Conservation (phyloP, 176 grass and related monocot genomes). For the Carex cristatella region DNA sequence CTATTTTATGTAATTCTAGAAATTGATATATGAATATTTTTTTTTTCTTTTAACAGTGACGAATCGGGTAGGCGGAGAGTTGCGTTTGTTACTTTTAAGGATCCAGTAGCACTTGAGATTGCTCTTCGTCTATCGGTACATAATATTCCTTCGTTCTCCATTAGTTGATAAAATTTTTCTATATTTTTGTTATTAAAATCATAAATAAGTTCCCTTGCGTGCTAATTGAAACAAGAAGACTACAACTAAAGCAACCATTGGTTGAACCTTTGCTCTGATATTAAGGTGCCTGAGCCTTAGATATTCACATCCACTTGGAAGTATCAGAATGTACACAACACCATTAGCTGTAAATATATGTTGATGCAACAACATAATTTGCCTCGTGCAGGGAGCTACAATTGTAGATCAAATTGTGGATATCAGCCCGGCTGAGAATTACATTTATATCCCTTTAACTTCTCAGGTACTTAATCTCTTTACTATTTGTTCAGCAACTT, state of each 20-base stretch:
- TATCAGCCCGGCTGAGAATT: slow-evolving; percentile 83
- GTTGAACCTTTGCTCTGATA: not conserved
- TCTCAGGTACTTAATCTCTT: slow-evolving; percentile 44
- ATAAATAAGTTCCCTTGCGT: not conserved
- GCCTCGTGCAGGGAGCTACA: slow-evolving; percentile 69
- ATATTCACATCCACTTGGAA: not conserved
- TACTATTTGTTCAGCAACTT: slow-evolving; percentile 22
- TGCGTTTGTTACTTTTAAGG: slow-evolving; percentile 89
- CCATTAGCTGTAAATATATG: not conserved
- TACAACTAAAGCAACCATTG: not conserved
- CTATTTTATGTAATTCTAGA: not conserved
- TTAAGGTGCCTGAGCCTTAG: not conserved
- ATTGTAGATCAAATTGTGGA: slow-evolving; percentile 81
- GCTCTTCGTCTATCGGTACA: slow-evolving; percentile 81
- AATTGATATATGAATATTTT: not conserved
- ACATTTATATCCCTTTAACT: slow-evolving; percentile 67
- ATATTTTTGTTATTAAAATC: not conserved
- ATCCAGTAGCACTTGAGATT: slow-evolving; percentile 83
- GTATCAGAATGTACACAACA: not conserved
- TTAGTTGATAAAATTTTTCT: slow-evolving; percentile 6
- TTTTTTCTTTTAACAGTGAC: slow-evolving; percentile 34
- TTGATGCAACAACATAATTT: not conserved
- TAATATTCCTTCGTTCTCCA: not conserved
- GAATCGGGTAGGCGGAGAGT: slow-evolving; percentile 43
- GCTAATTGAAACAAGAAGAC: not conserved